Evolutionary conservation across 2,329 filamentous ascomycete species (phyloP).

Genomic region (Botrytis squamosa): DNA sequence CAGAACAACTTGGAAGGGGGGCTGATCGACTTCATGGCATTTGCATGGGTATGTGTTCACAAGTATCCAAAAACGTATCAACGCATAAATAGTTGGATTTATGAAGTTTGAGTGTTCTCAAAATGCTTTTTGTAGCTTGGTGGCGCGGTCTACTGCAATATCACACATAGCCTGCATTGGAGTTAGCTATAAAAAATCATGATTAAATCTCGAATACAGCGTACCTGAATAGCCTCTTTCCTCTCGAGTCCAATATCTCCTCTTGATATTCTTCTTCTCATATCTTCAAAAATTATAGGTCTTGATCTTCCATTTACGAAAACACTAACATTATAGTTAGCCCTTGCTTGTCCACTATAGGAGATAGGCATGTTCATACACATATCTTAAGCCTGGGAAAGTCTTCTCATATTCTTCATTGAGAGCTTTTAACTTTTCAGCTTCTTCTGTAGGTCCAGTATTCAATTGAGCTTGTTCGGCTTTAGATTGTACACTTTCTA

Average conservation of each 20-base stretch:
- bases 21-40: background rate
- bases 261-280: constrained; percentile 69
- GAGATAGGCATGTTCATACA: constrained; percentile 44
- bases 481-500: constrained; percentile 78
- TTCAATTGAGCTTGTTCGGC: constrained; percentile 79
- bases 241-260: constrained; percentile 68
- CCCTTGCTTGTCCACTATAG: background rate
- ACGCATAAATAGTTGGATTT: background rate
- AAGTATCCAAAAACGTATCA: background rate
- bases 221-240: constrained; percentile 69
- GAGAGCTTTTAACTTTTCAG: constrained; percentile 55
- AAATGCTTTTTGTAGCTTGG: constrained; percentile 47
- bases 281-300: constrained; percentile 75
- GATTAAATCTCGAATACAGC: constrained; percentile 2
- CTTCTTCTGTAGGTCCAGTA: constrained; percentile 54
- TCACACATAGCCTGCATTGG: constrained; percentile 71
- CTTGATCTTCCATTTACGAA: constrained; percentile 84
- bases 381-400: constrained; percentile 83
- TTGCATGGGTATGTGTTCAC: constrained; percentile 20
- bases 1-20: constrained; percentile 21
- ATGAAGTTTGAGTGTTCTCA: background rate
- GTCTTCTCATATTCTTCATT: constrained; percentile 77
- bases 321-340: constrained; percentile 50
- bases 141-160: constrained; percentile 77
- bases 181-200: constrained; percentile 24